These are phyloP conservation scores for Arthrobotrys conoides DNA, from an alignment of 2,329 filamentous ascomycete genomes.

Conservation along the genomic window DNA sequence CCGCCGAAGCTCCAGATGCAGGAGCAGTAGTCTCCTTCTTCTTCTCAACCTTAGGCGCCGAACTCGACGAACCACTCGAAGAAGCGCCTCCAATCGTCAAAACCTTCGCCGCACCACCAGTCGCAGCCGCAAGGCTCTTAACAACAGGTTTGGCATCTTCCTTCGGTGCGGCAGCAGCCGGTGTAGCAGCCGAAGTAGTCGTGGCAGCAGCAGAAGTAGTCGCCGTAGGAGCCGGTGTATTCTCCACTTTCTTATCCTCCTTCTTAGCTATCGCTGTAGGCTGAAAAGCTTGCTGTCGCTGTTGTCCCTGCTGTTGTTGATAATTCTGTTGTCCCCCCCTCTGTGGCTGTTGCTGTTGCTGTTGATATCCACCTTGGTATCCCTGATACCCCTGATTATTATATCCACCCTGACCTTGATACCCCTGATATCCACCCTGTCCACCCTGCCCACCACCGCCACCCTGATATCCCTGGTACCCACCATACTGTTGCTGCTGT, in stretches of 20 bases:
- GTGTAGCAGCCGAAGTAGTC: slow-evolving; percentile 63
- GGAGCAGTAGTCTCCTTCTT: slow-evolving; percentile 67
- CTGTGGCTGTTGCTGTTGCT: slow-evolving; percentile 68
- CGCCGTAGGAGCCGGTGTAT: slow-evolving; percentile 66
- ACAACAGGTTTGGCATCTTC: slow-evolving; percentile 66
- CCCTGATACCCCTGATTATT: slow-evolving; percentile 70
- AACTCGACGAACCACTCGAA: slow-evolving; percentile 62
- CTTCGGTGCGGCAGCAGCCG: slow-evolving; percentile 70
- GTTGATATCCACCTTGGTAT: slow-evolving; percentile 69
- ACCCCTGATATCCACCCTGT: slow-evolving; percentile 65
- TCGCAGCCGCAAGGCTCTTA: slow-evolving; percentile 62
- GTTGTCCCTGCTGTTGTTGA: slow-evolving; percentile 67
- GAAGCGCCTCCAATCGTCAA: slow-evolving; percentile 73
- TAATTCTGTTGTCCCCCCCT: slow-evolving; percentile 67
- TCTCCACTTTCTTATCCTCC: slow-evolving; percentile 64
- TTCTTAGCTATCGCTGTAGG: slow-evolving; percentile 76
- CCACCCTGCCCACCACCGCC: too few species aligned
- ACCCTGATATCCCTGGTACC: slow-evolving; percentile 68
- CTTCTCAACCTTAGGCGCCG: slow-evolving; percentile 73
- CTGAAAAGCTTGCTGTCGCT: slow-evolving; percentile 66
- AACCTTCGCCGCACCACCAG: slow-evolving; percentile 70
- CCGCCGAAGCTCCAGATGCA: slow-evolving; percentile 66
- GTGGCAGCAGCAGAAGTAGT: neutral
- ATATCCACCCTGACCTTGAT: slow-evolving; percentile 64
- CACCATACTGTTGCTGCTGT: slow-evolving; percentile 71